phyloP scores from a whole-genome alignment of 2,329 filamentous ascomycete genomes.

The Beauveria australis region DNA sequence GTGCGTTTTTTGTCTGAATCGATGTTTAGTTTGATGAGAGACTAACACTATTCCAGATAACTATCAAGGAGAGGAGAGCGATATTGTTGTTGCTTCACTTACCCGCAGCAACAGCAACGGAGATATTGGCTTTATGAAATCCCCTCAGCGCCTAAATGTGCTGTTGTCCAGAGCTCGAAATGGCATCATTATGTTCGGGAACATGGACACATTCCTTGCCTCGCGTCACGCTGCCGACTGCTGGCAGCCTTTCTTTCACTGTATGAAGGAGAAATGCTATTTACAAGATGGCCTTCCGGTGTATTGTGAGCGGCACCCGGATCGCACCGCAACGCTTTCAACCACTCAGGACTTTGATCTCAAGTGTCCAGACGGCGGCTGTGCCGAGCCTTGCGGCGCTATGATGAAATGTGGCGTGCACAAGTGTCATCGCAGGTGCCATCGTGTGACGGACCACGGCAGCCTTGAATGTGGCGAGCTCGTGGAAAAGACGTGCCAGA shows the following conservation, averaged over 20 bases:
- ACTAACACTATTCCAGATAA: slow-evolving; percentile 46
- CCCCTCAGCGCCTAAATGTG: slow-evolving; percentile 57
- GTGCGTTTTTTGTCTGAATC: slow-evolving; percentile 31
- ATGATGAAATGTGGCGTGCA: slow-evolving; percentile 51
- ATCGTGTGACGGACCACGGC: slow-evolving; percentile 52
- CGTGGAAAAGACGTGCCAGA: slow-evolving; percentile 38
- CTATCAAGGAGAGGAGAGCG: slow-evolving; percentile 69
- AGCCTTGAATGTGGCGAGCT: slow-evolving; percentile 27
- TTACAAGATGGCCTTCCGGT: slow-evolving; percentile 55
- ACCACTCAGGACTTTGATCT: slow-evolving; percentile 49
- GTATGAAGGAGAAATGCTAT: slow-evolving; percentile 41
- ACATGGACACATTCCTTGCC: slow-evolving; percentile 56
- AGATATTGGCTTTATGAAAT: slow-evolving; percentile 62
- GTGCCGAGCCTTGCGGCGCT: slow-evolving; percentile 46
- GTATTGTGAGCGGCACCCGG: slow-evolving; percentile 50
- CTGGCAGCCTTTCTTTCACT: slow-evolving; percentile 52
- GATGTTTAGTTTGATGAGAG: background rate
- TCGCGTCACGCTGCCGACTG: slow-evolving; percentile 33
- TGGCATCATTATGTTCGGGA: slow-evolving; percentile 61
- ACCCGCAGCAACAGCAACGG: slow-evolving; percentile 55
- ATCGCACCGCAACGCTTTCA: slow-evolving; percentile 37
- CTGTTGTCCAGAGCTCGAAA: slow-evolving; percentile 59
- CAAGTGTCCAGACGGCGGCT: slow-evolving; percentile 63
- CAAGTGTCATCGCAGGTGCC: slow-evolving; percentile 51
- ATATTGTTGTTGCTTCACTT: slow-evolving; percentile 63